Evolutionary conservation across 2,329 filamentous ascomycete genomes (phyloP).

Genomic region (Decorospora gaudefroyi): DNA sequence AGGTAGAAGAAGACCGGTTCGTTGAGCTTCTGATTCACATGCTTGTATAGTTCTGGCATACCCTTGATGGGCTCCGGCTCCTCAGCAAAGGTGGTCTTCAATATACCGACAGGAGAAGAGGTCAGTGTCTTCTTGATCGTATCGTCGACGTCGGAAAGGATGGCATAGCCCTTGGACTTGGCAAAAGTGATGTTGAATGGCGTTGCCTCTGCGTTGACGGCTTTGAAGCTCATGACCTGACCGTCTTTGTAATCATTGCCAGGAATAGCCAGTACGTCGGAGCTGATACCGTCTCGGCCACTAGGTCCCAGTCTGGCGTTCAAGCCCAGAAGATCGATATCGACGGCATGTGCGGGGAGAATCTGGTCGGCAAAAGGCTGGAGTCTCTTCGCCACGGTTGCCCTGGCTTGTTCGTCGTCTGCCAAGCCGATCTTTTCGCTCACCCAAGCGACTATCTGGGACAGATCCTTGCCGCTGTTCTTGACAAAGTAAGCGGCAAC

Average conservation of each 20-base stretch:
- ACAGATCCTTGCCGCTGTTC: constrained; percentile 67
- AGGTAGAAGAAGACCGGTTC: constrained; percentile 87
- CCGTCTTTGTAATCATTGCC: constrained; percentile 50
- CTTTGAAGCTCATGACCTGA: constrained; percentile 37
- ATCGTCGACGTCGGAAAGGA: constrained; percentile 92
- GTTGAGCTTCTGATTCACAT: constrained; percentile 61
- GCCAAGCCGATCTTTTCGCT: constrained; percentile 69
- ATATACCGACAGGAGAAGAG: constrained; percentile 75
- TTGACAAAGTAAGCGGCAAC: constrained; percentile 80
- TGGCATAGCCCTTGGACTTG: constrained; percentile 76
- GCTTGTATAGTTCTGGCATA: constrained; percentile 82
- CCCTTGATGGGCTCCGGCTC: constrained; percentile 70
- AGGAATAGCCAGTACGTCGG: constrained; percentile 58
- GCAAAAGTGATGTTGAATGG: constrained; percentile 75
- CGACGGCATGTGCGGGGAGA: constrained; percentile 69
- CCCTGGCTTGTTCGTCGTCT: constrained; percentile 55
- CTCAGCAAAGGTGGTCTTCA: constrained; percentile 82
- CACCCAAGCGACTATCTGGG: constrained; percentile 71
- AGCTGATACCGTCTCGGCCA: constrained; percentile 72
- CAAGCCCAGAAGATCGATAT: constrained; percentile 61
- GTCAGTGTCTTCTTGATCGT: constrained; percentile 93
- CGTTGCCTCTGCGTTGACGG: constrained; percentile 47
- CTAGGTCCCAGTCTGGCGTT: constrained; percentile 65
- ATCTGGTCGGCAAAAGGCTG: constrained; percentile 79
- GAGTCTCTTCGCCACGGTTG: constrained; percentile 68